These are phyloP conservation scores for Thraustochytrium striatum DNA, from an alignment of 352 stramenopile genomes.

Conservation along the genomic window DNA sequence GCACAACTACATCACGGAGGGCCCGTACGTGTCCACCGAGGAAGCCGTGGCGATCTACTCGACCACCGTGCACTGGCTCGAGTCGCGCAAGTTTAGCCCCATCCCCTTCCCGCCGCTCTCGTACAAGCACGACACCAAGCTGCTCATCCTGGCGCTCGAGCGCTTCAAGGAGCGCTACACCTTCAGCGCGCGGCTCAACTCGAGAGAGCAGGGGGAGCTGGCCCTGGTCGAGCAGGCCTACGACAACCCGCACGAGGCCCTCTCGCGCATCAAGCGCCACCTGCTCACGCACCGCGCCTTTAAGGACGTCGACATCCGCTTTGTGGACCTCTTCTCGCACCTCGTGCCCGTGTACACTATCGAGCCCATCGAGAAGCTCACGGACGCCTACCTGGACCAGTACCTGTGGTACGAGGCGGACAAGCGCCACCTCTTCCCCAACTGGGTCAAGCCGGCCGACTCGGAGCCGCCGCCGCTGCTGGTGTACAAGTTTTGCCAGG, in stretches of 20 bases:
- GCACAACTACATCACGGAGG: slow-evolving; percentile 99
- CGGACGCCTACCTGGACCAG: slow-evolving; percentile 95
- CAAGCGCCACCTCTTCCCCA: slow-evolving; percentile 98
- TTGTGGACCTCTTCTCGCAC: slow-evolving; percentile 99
- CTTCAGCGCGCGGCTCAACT: slow-evolving; percentile 91
- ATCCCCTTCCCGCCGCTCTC: slow-evolving; percentile 98
- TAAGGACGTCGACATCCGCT: slow-evolving; percentile 99
- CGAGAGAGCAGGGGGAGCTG: slow-evolving; percentile 94
- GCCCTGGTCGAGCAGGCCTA: slow-evolving; percentile 98
- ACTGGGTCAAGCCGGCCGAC: slow-evolving; percentile 99
- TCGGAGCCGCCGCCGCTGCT: slow-evolving; percentile 95
- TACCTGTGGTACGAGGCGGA: slow-evolving; percentile 99
- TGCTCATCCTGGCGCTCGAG: slow-evolving; percentile 97
- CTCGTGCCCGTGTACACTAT: slow-evolving; percentile 98
- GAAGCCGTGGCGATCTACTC: slow-evolving; percentile 99
- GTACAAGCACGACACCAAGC: slow-evolving; percentile 99
- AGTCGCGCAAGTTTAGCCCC: slow-evolving; percentile 96
- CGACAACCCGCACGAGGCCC: slow-evolving; percentile 96
- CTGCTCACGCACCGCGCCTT: slow-evolving; percentile 98
- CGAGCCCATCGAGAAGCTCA: slow-evolving; percentile 99
- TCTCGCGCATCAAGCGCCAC: slow-evolving; percentile 98
- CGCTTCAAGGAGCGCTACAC: slow-evolving; percentile 98
- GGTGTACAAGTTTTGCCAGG: slow-evolving; percentile 99
- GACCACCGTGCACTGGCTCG: slow-evolving; percentile 98
- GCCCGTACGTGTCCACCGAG: slow-evolving; percentile 96